Evolutionary conservation across 305 asterid genomes (phyloP).

Genomic region (Striga hermonthica): DNA sequence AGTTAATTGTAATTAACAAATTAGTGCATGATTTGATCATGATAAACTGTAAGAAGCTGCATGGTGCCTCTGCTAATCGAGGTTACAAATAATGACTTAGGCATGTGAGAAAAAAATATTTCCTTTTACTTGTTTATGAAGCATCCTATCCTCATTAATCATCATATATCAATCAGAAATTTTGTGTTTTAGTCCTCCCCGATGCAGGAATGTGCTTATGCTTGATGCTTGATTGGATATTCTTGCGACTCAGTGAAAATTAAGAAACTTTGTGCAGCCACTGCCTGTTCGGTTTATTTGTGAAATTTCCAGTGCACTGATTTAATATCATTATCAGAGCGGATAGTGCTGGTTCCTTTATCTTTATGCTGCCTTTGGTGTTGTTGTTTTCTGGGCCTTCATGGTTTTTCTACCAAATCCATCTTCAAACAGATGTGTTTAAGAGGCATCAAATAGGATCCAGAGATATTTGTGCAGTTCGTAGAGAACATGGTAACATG

Average conservation of each 20-base stretch:
- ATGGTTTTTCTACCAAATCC: constrained; percentile 46
- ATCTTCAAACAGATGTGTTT: constrained; percentile 45
- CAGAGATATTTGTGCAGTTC: constrained; percentile 43
- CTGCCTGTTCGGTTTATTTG: constrained; percentile 22
- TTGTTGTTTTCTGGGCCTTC: constrained; percentile 43
- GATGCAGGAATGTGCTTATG: constrained; percentile 24
- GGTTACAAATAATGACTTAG: background rate
- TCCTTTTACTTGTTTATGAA: constrained; percentile 6
- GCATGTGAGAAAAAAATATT: background rate
- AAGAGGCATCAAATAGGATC: constrained; percentile 42
- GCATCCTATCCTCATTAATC: constrained; percentile 7
- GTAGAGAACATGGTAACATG: constrained; percentile 35
- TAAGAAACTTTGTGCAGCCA: constrained; percentile 22
- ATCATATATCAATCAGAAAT: constrained; percentile 13
- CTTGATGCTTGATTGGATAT: constrained; percentile 29
- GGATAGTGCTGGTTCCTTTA: constrained; percentile 59
- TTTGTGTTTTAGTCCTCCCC: constrained; percentile 14
- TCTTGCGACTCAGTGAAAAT: constrained; percentile 25
- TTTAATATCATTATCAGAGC: constrained; percentile 50
- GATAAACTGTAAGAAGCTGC: background rate
- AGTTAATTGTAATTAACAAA: no score
- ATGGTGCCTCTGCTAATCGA: background rate
- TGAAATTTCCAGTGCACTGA: constrained; percentile 33
- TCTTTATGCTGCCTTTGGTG: constrained; percentile 55
- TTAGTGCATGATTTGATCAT: background rate